Evolutionary conservation across 768 basidiomycete species (phyloP).

Genomic region (Podaxis pistillaris): DNA sequence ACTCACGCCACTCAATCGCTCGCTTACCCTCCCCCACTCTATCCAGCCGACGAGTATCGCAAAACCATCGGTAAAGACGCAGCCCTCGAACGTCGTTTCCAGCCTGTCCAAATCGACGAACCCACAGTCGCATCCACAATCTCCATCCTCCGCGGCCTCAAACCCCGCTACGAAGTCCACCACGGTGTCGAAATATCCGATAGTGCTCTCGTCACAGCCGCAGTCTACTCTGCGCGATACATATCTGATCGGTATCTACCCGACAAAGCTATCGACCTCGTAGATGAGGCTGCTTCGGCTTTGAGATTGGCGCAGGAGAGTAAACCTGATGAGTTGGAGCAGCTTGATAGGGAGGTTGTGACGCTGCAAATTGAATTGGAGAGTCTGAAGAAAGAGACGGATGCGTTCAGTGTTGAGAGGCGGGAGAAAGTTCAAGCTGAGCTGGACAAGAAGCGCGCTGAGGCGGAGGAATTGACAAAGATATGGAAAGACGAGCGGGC

Average conservation of each 20-base stretch:
- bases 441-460: conserved; percentile 56
- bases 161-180: conserved; percentile 84
- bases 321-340: conserved; percentile 83
- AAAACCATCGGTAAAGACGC: conserved; percentile 93
- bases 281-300: conserved; percentile 90
- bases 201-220: conserved; percentile 84
- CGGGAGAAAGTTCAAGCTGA: conserved; percentile 63
- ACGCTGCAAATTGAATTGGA: conserved; percentile 90
- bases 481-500: conserved; percentile 79
- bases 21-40: too few relatives aligned
- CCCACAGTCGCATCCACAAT: conserved; percentile 84
- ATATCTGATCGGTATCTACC: conserved; percentile 87
- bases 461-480: conserved; percentile 58
- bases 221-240: conserved; percentile 81
- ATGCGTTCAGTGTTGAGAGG: conserved; percentile 80
- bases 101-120: conserved; percentile 86
- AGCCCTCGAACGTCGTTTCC: conserved; percentile 88
- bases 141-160: conserved; percentile 84
- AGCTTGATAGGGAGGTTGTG: conserved; percentile 78
- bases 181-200: conserved; percentile 94
- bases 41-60: conserved; percentile 77
- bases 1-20: neutral
- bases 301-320: conserved; percentile 86
- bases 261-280: conserved; percentile 88
- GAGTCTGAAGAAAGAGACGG: conserved; percentile 84